These are phyloP conservation scores for Acacia concinna DNA, from an alignment of 331 rosid genomes.

Conservation along the genomic window DNA sequence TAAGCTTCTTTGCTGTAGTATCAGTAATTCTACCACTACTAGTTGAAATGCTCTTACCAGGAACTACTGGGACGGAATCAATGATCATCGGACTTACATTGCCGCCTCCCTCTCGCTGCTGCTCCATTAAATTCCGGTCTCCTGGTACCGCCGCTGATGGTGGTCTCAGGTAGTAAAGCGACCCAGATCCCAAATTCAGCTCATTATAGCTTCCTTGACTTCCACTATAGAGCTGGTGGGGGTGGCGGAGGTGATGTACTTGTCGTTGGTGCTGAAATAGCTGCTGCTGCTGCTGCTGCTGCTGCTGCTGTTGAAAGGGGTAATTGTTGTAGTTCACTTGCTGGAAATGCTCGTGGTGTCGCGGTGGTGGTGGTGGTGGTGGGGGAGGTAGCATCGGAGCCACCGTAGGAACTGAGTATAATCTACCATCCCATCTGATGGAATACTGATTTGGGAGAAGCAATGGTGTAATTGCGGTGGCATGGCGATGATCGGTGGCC, in stretches of 20 bases:
- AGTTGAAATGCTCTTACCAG: background rate
- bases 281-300: conserved; percentile 19
- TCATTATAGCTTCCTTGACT: background rate
- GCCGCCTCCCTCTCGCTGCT: conserved; percentile 26
- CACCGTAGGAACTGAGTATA: conserved; percentile 41
- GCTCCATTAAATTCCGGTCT: background rate
- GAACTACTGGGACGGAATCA: conserved; percentile 56
- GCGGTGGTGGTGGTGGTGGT: background rate
- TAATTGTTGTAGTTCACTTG: conserved; percentile 37
- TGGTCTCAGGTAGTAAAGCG: conserved; percentile 36
- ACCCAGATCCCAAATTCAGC: conserved; percentile 34
- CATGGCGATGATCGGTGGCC: background rate
- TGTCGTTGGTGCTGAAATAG: background rate
- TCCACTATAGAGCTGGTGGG: conserved; percentile 9
- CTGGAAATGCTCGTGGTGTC: background rate
- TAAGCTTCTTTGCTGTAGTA: conserved; percentile 45
- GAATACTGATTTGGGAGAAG: conserved; percentile 43
- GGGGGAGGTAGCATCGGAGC: background rate
- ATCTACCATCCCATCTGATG: conserved; percentile 43
- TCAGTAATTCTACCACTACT: background rate
- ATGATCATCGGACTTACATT: conserved; percentile 44
- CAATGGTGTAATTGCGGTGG: conserved; percentile 28
- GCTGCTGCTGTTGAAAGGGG: conserved; percentile 28
- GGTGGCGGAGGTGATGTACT: background rate
- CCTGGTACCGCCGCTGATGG: conserved; percentile 26